Evolutionary conservation across 2,329 filamentous ascomycete genomes (phyloP), one percentile per base, ranked within the genome.

Genomic region (Pseudogymnoascus sp.): DNA sequence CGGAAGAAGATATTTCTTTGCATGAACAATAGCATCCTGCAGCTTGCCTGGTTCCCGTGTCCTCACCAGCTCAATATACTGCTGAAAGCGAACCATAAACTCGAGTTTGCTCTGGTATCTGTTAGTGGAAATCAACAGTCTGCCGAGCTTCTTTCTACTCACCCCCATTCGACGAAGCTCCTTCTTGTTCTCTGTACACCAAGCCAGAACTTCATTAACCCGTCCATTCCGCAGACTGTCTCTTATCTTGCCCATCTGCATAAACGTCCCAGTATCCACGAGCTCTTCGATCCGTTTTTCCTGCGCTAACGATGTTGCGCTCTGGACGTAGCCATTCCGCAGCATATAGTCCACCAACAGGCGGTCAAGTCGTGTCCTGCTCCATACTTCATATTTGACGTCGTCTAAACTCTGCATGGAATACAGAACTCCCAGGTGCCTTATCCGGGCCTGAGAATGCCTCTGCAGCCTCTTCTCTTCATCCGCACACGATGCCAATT

Each of bases 101-200:
- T 99, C 94, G 14, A 99, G 81, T 66, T 88, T 89, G 69, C 87
- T 91, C 81, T 91, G 67, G 11, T 8, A 30, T 61, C 58, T 63
- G 30, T 54, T 6, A 54, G 47, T 32, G 16, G 16, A 20, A 20
- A 6, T 54, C n/a, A 2, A 2, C 28, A 9, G 12, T 9, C 8
- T 14, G n/a, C 6, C 37, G 25, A 14, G 35, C 43, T 32, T 22
- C 32, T n/a, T 14, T 32, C 28, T 11, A 71, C 83, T 64, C 73
- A 90, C 89, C 73, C 90, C 87, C 74, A 90, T 88, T 79, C 94
- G 96, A 70, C 91, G 89, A 63, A 99, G 76, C 64, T 92, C 89
- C 69, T 93, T 92, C 74, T 95, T 94, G 74, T 97, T 96, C 69
- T 97, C 93, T 14, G 81, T 84, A 72, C 94, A 97, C 94, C 94